phyloP scores from a whole-genome alignment of 352 stramenopile genomes.

The Thalassiosira mediterranea region DNA sequence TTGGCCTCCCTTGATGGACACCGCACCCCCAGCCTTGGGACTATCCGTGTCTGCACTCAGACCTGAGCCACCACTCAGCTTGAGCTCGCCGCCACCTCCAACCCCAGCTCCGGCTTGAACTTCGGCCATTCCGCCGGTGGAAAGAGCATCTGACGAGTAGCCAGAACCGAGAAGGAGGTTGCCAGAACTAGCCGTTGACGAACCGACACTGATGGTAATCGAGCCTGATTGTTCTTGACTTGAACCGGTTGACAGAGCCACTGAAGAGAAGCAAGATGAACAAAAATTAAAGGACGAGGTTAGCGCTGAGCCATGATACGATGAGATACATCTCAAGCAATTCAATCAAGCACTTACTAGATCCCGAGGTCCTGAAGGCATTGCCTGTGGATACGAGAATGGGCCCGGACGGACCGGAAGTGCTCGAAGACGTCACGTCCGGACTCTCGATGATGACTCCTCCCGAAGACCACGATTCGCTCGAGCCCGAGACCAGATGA shows the following conservation, averaged over 20 bases:
- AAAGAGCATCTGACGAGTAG: conserved; percentile 2
- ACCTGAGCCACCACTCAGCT: conserved; percentile 15
- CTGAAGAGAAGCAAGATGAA: conserved; percentile 44
- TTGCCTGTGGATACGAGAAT: conserved; percentile 45
- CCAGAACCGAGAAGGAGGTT: conserved; percentile 20
- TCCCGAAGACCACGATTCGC: conserved; percentile 40
- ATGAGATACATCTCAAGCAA: no score
- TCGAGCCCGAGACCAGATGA: conserved; percentile 34
- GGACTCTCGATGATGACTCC: conserved; percentile 30
- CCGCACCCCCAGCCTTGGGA: conserved; percentile 17
- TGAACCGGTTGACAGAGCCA: conserved; percentile 41
- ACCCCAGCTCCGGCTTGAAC: conserved; percentile 15
- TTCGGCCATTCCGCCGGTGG: conserved; percentile 3
- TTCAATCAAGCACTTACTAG: no score
- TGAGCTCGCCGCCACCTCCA: conserved; percentile 20
- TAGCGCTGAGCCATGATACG: background rate
- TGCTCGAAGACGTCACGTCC: conserved; percentile 21
- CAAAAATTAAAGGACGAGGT: background rate
- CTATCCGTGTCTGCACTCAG: conserved; percentile 17
- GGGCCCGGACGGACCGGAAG: conserved; percentile 22
- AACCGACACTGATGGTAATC: conserved; percentile 38
- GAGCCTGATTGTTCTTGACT: conserved; percentile 33
- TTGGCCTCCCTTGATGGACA: conserved; percentile 27
- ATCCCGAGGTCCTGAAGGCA: conserved; percentile 24
- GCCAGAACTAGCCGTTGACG: conserved; percentile 22